Conservation (phyloP, 768 basidiomycete genomes). For the Boletus rubroflammeus region DNA sequence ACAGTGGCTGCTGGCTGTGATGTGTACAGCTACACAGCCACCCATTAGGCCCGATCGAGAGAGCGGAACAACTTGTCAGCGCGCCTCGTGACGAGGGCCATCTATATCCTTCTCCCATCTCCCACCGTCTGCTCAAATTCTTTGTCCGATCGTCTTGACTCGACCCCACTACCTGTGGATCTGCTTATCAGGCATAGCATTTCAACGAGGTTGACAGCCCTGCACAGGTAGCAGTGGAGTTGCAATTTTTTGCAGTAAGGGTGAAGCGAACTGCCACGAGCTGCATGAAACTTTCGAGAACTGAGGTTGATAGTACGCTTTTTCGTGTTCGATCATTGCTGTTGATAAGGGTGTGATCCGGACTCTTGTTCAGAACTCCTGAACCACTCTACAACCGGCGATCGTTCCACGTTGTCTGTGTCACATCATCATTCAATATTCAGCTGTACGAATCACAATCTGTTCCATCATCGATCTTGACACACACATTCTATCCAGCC, state of each 20-base stretch:
- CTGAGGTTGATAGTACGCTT: conserved; percentile 3
- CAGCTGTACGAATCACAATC: conserved; percentile 15
- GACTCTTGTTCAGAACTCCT: conserved; percentile 6
- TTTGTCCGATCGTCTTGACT: conserved; percentile 11
- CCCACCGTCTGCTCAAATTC: conserved; percentile 8
- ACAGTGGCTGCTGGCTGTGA: too few relatives aligned
- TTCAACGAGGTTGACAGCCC: not conserved
- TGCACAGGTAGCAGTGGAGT: not conserved
- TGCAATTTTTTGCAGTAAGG: not conserved
- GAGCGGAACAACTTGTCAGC: conserved; percentile 1
- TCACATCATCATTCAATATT: conserved; percentile 9
- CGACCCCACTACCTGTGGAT: conserved; percentile 13
- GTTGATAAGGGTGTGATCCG: not conserved
- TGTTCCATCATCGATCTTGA: conserved; percentile 7
- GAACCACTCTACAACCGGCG: not conserved
- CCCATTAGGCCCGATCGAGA: conserved; percentile 15
- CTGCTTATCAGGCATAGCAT: conserved; percentile 4
- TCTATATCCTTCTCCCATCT: conserved; percentile 19
- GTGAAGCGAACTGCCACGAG: conserved; percentile 5
- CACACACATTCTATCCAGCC: not conserved
- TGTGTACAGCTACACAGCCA: conserved; percentile 18
- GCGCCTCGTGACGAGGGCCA: conserved; percentile 1
- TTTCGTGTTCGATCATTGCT: not conserved
- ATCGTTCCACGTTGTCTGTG: conserved; percentile 1
- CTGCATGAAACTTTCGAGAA: not conserved